These are phyloP conservation scores for Vigna mungo DNA, from an alignment of 306 rosid genomes.

Conservation along the genomic window DNA sequence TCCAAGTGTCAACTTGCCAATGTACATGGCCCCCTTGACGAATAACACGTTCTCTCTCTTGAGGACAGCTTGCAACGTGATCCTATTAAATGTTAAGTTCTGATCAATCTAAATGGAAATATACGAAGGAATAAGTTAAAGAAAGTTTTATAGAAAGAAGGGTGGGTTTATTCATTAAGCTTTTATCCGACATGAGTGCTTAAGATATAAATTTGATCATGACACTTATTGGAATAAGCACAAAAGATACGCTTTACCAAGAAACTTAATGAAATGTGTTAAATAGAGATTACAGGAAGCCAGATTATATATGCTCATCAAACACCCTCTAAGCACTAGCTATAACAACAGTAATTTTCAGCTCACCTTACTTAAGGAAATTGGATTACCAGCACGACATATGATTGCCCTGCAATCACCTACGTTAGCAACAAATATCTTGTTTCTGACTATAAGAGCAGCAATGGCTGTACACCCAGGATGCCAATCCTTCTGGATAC, in stretches of 20 bases:
- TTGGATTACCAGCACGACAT: constrained; percentile 80
- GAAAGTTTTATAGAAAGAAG: background rate
- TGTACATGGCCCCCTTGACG: constrained; percentile 74
- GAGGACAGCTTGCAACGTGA: constrained; percentile 88
- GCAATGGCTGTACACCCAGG: constrained; percentile 94
- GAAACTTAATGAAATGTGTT: background rate
- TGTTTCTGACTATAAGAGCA: constrained; percentile 72
- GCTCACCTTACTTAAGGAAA: constrained; percentile 81
- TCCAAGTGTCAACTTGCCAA: constrained; percentile 97
- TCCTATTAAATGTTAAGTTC: constrained; percentile 58
- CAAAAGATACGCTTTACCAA: background rate
- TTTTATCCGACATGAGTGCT: background rate
- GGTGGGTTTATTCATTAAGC: background rate
- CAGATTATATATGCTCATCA: background rate
- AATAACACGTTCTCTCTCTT: constrained; percentile 89
- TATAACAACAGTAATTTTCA: background rate
- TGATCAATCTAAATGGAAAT: constrained; percentile 29
- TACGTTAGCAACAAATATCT: constrained; percentile 82
- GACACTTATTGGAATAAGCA: background rate
- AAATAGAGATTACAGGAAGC: background rate
- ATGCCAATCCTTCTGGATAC: constrained; percentile 80
- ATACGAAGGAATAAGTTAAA: constrained; percentile 2
- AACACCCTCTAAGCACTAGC: background rate
- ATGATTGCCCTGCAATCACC: constrained; percentile 93
- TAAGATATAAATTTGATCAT: constrained; percentile 1